Percentiles rank a stretch among this genome's conserved stretches.
Evolutionary conservation across 1,139 yeast genomes (phyloP).

Genomic region (Blastobotrys buckinghamii): DNA sequence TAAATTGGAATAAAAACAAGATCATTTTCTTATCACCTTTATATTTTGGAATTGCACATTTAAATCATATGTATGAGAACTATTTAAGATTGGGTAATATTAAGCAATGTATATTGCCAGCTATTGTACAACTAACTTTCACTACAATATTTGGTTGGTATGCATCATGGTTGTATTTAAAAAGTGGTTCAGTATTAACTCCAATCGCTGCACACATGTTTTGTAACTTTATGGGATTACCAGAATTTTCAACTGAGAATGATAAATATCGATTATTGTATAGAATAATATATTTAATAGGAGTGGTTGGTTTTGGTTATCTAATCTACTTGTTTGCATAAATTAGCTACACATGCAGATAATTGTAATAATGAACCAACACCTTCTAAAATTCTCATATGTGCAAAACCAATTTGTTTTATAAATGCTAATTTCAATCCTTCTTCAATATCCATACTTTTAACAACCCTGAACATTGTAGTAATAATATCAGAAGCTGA

Average conservation of each 20-base stretch:
- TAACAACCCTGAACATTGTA: constrained; percentile 82
- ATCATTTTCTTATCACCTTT: constrained; percentile 49
- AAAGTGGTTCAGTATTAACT: constrained; percentile 55
- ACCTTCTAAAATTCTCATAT: constrained; percentile 91
- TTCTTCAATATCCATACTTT: constrained; percentile 64
- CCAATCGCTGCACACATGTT: constrained; percentile 59
- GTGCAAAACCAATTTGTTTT: constrained; percentile 81
- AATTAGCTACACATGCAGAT: constrained; percentile 73
- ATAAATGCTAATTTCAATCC: constrained; percentile 65
- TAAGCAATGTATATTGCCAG: constrained; percentile 26
- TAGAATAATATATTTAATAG: constrained; percentile 40
- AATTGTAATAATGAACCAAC: constrained; percentile 82
- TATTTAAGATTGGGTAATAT: constrained; percentile 25
- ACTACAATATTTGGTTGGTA: constrained; percentile 78
- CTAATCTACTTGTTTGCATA: constrained; percentile 27
- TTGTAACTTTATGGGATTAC: constrained; percentile 80
- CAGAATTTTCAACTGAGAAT: constrained; percentile 29
- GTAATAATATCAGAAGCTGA: constrained; percentile 91
- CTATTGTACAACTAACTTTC: constrained; percentile 57
- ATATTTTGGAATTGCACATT: constrained; percentile 85
- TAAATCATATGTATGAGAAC: constrained; percentile 72
- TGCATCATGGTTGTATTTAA: constrained; percentile 54
- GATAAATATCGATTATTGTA: constrained; percentile 29
- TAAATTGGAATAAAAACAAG: constrained; percentile 26
- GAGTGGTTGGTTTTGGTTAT: constrained; percentile 37